Base-by-base conservation (phyloP, 306 rosid species). In the Castanopsis chinensis region DNA sequence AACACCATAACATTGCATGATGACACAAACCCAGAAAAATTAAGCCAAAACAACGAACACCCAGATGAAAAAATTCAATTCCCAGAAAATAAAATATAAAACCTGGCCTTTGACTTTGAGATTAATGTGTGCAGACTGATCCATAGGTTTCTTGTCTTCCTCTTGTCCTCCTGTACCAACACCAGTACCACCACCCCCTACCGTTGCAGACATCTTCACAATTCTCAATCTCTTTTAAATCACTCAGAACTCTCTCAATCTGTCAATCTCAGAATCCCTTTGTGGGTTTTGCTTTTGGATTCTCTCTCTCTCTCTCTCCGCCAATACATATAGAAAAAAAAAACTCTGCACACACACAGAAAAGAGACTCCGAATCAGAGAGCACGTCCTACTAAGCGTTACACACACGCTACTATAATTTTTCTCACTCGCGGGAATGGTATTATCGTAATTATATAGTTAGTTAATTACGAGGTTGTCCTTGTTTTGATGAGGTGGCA, bases 51-150 rank as follows among this genome's bases (percentile, higher is more conserved):
- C 49, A 65, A 65, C 6, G 8, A 65, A 65, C 13, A 6, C 45
- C 49, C 25, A 18, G 13, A 65, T 37, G 43, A 37, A 37, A 7
- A 37, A 37, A 37, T 37, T 7, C 43, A 65, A 18, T 8, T 25
- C 9, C 33, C 33, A 19, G 12, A 32, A 32, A 13, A 33, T 3
- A 7, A 67, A 7, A 67, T 52, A 5, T 52, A 33, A 18, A 18
- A 92, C 97, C 97, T 92, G 96, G 2, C 96, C 94, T 86, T 92
- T 92, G 68, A 91, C 96, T 86, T 93, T 93, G 78, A 93, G 97
- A 67, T 91, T 92, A 79, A 92, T 92, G 84, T 91, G 97, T 10
- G 84, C 90, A 1, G 88, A 80, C 76, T 90, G 93, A 58, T 91
- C 97, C 43, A 69, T 57, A 0, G 94, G 94, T 79, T 93, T 93